Conservation (phyloP, 2,329 filamentous ascomycete species). For the Penicillium sp. region DNA sequence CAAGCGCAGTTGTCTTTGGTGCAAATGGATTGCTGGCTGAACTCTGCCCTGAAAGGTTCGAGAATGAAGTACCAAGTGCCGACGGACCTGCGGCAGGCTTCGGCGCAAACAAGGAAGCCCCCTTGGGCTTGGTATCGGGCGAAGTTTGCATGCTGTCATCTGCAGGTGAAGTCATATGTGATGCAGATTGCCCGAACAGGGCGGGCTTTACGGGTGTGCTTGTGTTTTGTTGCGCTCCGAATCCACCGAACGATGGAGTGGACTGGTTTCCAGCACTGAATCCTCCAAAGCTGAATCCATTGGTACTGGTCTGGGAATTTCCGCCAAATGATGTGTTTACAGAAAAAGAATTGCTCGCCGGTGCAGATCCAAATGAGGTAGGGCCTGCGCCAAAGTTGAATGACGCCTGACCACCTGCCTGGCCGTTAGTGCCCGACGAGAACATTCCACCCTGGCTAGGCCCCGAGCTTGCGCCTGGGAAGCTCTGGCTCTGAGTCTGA, state of each 20-base stretch:
- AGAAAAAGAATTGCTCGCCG: slow-evolving; percentile 18
- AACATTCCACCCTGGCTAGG: slow-evolving; percentile 17
- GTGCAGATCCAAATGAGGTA: slow-evolving; percentile 5
- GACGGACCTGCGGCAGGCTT: slow-evolving; percentile 5
- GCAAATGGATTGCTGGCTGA: slow-evolving; percentile 6
- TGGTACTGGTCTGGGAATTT: slow-evolving; percentile 4
- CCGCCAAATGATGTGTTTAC: slow-evolving; percentile 8
- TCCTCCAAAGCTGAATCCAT: slow-evolving; percentile 10
- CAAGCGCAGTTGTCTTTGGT: background rate
- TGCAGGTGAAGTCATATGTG: slow-evolving; percentile 9
- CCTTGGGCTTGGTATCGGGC: slow-evolving; percentile 21
- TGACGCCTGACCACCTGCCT: slow-evolving; percentile 9
- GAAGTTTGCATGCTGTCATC: slow-evolving; percentile 26
- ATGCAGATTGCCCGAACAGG: slow-evolving; percentile 17
- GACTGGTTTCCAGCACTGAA: slow-evolving; percentile 7
- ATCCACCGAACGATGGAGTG: slow-evolving; percentile 12
- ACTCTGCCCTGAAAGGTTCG: slow-evolving; percentile 8
- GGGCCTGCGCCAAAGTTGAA: slow-evolving; percentile 15
- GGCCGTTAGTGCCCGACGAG: slow-evolving; percentile 17
- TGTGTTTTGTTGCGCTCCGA: slow-evolving; percentile 14
- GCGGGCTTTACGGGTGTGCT: background rate
- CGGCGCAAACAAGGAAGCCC: slow-evolving; percentile 1
- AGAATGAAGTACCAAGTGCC: slow-evolving; percentile 8
- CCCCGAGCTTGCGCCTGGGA: slow-evolving; percentile 19
- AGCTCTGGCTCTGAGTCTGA: slow-evolving; percentile 23